Evolutionary conservation across 2,329 filamentous ascomycete genomes (phyloP), one percentile per base, ranked within the genome.

Genomic region (Magnaporthiopsis poae): DNA sequence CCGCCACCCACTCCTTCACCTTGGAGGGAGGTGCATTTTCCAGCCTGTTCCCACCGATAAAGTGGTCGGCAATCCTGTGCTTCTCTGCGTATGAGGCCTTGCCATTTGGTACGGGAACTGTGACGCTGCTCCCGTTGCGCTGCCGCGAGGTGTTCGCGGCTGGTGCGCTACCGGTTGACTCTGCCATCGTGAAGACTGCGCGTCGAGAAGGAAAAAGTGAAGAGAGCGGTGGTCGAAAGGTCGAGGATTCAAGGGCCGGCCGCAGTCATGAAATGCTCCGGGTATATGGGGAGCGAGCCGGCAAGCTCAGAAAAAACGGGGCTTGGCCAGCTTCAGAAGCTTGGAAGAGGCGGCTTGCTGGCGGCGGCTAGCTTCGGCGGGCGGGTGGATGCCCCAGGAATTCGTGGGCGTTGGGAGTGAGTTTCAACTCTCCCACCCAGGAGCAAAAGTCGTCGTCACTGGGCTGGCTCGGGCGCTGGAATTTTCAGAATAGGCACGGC

Each of bases 1-100:
- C 83, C 65, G 90, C 87, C 63, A 99, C 94, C 80, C 98, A 99
- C 79, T 99, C 94, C 85, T 96, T 98, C 69, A 99, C 91, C 75
- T 88, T 90, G 77, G 93, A 90, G 56, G 92, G 86, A 61, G 90
- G 80, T 64, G 95, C 95, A 76, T 90, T 90, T 70, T 87, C 88
- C 70, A 99, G 80, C 76, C 88, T 86, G 82, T 96, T 97, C 70
- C 95, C 94, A 74, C 95, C 95, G 77, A 98, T 96, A 80, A 98
- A 99, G 83, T 99, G 95, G 79, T 92, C 84, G 69, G 92, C 87
- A 69, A 99, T 79, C 71, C 90, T 88, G 82, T 91, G 87, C 80
- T 90, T 92, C 72, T 92, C 88, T 71, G 92, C 87, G 76, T 90
- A 92, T 66, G 89, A 88, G 74, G 84, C 78, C 71, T 82, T 82